Conservation (phyloP, 495 filamentous ascomycete species). For the Pyrenopolyporus hunteri region DNA sequence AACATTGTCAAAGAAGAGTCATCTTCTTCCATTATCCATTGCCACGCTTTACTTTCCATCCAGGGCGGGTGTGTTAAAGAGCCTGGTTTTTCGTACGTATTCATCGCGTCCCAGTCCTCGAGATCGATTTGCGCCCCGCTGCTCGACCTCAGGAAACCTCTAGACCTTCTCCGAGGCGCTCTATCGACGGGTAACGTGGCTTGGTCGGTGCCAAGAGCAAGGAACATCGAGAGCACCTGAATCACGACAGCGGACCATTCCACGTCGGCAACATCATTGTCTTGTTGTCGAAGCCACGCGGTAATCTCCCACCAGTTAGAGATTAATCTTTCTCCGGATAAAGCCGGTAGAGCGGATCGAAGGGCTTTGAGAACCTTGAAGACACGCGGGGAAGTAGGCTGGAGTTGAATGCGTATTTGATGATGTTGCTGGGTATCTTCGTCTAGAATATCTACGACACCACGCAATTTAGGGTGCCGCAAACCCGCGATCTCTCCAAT, state of each 20-base stretch:
- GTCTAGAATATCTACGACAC: constrained; percentile 69
- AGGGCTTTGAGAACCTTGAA: constrained; percentile 64
- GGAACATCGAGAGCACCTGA: constrained; percentile 63
- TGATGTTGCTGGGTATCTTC: constrained; percentile 62
- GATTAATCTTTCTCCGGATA: constrained; percentile 67
- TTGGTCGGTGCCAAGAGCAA: constrained; percentile 45
- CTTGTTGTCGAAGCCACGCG: constrained; percentile 65
- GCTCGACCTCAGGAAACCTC: constrained; percentile 40
- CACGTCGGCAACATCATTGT: constrained; percentile 56
- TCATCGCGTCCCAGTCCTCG: constrained; percentile 49
- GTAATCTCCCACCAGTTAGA: constrained; percentile 78
- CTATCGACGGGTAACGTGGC: constrained; percentile 19
- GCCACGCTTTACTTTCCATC: constrained; percentile 72
- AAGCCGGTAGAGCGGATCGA: constrained; percentile 64
- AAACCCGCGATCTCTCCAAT: constrained; percentile 50
- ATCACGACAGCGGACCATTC: constrained; percentile 85
- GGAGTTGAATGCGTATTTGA: constrained; percentile 68
- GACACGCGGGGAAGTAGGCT: constrained; percentile 67
- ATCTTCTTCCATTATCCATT: constrained; percentile 71
- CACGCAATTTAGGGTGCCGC: constrained; percentile 55
- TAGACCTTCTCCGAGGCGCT: constrained; percentile 32
- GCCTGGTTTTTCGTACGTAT: constrained; percentile 46
- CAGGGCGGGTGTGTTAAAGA: constrained; percentile 66
- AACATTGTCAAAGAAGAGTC: constrained; percentile 38
- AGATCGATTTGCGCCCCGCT: constrained; percentile 42